phyloP scores from a whole-genome alignment of 192 early-diverging fungal species.

The Phlyctochytrium bullatum region DNA sequence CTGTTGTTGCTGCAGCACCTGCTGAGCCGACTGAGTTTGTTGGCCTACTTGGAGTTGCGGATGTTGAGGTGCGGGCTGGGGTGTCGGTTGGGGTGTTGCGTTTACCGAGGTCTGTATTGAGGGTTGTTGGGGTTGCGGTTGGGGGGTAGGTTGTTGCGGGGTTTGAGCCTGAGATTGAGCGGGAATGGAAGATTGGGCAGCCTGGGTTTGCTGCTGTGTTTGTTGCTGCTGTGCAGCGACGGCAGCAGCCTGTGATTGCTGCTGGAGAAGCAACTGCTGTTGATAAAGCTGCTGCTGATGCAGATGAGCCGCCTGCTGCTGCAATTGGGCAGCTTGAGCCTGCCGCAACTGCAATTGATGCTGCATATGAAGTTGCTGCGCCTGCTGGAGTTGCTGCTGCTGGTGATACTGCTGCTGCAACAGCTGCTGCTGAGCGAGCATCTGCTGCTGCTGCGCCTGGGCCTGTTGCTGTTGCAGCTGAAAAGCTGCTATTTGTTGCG shows the following conservation, averaged over 20 bases:
- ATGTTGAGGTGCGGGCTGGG: background rate
- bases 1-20: constrained; percentile 15
- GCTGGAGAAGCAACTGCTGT: background rate
- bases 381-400: background rate
- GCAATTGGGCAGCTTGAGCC: background rate
- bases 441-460: background rate
- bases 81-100: background rate
- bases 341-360: background rate
- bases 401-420: background rate
- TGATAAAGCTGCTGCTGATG: background rate
- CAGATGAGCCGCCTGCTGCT: background rate
- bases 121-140: background rate
- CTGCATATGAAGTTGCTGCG: background rate
- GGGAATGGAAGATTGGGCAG: too few species aligned
- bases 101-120: background rate
- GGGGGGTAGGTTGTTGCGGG: too few species aligned
- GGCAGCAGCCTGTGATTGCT: background rate
- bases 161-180: background rate
- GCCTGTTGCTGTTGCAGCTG: background rate
- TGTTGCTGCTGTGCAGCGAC: too few species aligned
- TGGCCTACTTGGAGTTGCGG: background rate
- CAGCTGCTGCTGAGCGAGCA: background rate
- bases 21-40: constrained; percentile 36
- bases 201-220: too few species aligned
- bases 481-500: background rate